Base-by-base conservation (phyloP, 2,329 filamentous ascomycete species). In the Phyllosticta paracitricarpa region DNA sequence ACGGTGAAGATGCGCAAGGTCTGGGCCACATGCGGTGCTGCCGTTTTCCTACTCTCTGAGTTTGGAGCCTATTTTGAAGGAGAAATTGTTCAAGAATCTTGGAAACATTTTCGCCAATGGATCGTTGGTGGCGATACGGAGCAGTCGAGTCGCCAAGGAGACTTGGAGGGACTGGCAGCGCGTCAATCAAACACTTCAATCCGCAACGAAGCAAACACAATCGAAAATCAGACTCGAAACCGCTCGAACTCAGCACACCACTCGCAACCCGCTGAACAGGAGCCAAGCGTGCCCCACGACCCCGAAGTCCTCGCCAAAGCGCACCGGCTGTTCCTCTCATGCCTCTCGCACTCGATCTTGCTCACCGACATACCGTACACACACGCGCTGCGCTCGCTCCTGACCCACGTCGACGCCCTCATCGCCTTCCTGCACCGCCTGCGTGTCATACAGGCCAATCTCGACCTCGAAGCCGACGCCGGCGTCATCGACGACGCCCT, bases 11-110 rank as follows among this genome's bases (percentile, higher is more conserved):
- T 96, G 81, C 85, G 94, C 17, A 88, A 86, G 64, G 83, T 93
- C 0, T 99, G 94, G 94, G 93, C 91, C 0, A 95, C 90, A 0
- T 88, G 89, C 66, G 91, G 89, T 69, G 89, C 91, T 2, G 88
- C 90, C 1, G 84, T 96, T 3, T 97, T 96, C 75, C 89, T 97
- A 66, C 79, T 97, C 3, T 90, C 89, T 0, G 92, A 97, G 71
- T 87, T 90, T 14, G 89, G 93, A 66, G 85, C 85, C 2, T 97
- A 96, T 68, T 85, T 97, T 54, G 93, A 97, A 72, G 90, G 89
- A 1, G 91, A 96, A 69, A 87, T 97, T 6, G 87, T 97, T 14
- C 84, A 86, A 63, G 86, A 86, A 33, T 86, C 90, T 1, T 97
- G 91, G 84, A 82, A 87, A 17, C 85, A 89, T 58, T 92, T 97